phyloP scores from a whole-genome alignment of 2,329 filamentous ascomycete species.

The Coniochaeta prunicola region DNA sequence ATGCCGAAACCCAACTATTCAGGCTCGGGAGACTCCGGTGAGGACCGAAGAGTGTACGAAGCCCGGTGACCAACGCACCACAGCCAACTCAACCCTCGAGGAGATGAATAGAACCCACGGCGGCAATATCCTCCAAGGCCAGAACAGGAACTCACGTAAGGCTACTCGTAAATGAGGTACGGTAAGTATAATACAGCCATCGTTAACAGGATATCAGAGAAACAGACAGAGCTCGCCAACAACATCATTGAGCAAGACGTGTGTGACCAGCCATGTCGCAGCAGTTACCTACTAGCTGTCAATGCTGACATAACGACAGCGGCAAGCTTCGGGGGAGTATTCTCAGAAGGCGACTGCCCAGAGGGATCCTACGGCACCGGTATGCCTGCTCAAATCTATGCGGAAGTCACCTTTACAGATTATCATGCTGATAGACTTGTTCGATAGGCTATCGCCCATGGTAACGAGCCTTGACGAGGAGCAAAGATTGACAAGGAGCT shows the following conservation, averaged over 20 bases:
- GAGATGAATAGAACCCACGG: conserved; percentile 59
- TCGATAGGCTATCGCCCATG: conserved; percentile 37
- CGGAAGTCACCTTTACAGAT: too few species aligned
- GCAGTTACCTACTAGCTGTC: background rate
- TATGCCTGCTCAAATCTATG: conserved; percentile 14
- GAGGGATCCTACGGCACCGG: conserved; percentile 49
- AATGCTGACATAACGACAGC: background rate
- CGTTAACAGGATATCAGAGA: conserved; percentile 39
- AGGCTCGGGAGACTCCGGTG: background rate
- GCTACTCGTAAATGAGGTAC: background rate
- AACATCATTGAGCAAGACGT: background rate
- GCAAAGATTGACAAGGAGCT: conserved; percentile 66
- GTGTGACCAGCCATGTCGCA: conserved; percentile 11
- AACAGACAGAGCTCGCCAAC: conserved; percentile 38
- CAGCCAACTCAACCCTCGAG: conserved; percentile 42
- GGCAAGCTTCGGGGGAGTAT: conserved; percentile 34
- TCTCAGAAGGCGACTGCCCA: conserved; percentile 34
- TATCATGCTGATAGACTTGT: background rate
- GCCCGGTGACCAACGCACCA: conserved; percentile 68
- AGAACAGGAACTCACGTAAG: conserved; percentile 66
- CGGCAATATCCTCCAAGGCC: conserved; percentile 58
- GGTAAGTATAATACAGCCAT: too few species aligned
- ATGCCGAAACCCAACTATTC: background rate
- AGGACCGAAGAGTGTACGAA: conserved; percentile 57
- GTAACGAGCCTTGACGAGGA: conserved; percentile 66